Evolutionary conservation across 176 grass and related monocot species (phyloP).

Genomic region (Ensete ventricosum): DNA sequence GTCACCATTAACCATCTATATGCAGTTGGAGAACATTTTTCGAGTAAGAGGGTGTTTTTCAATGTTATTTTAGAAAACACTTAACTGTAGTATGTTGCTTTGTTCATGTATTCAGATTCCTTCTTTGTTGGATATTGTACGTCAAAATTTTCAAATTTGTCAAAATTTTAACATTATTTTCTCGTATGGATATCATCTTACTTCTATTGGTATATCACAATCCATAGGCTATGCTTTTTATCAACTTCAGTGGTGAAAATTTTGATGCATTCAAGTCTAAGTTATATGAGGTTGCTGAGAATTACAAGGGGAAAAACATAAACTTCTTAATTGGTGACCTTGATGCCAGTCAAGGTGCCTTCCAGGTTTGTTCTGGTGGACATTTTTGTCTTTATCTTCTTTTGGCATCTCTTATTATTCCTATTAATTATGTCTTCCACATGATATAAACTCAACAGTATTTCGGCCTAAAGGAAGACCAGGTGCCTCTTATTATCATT

Average conservation of each 20-base stretch:
- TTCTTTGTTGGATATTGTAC: too few relatives aligned
- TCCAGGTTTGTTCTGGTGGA: slow-evolving; percentile 45
- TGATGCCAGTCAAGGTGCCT: slow-evolving; percentile 39
- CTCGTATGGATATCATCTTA: too few relatives aligned
- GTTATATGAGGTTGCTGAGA: slow-evolving; percentile 48
- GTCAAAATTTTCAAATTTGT: too few relatives aligned
- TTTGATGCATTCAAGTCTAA: slow-evolving; percentile 51
- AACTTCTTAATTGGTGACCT: slow-evolving; percentile 84
- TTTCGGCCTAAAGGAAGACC: slow-evolving; percentile 67
- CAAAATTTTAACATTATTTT: too few relatives aligned
- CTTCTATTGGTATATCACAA: neutral
- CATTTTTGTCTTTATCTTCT: slow-evolving; percentile 6
- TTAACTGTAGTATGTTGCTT: too few relatives aligned
- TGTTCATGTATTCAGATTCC: too few relatives aligned
- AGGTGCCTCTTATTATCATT: slow-evolving; percentile 57
- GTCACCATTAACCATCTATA: too few relatives aligned
- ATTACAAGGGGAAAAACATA: slow-evolving; percentile 57
- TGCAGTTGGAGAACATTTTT: too few relatives aligned
- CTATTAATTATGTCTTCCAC: slow-evolving; percentile 9
- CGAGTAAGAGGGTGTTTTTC: too few relatives aligned
- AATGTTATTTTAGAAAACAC: too few relatives aligned
- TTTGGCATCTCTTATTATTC: slow-evolving; percentile 1
- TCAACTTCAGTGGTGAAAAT: slow-evolving; percentile 49
- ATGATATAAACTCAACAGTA: slow-evolving; percentile 39
- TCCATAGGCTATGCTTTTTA: slow-evolving; percentile 83